These are phyloP conservation scores for Trichoderma citrinoviride DNA, from an alignment of 2,329 filamentous ascomycete genomes.

Conservation along the genomic window DNA sequence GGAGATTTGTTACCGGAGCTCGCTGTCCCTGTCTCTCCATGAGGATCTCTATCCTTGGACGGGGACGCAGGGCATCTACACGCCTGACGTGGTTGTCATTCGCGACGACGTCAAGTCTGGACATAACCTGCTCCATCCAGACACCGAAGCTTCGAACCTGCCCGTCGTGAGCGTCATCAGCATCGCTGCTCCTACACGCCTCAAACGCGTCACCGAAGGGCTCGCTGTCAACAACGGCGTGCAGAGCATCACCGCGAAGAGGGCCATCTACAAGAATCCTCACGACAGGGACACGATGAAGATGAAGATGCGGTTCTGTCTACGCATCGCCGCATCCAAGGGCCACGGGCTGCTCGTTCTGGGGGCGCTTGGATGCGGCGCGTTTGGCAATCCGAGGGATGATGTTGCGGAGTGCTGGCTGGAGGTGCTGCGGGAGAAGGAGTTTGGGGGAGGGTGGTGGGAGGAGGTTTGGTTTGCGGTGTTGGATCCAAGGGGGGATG, in stretches of 20 bases:
- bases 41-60: conserved; percentile 52
- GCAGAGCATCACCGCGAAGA: conserved; percentile 26
- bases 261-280: conserved; percentile 40
- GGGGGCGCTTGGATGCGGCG: conserved; percentile 68
- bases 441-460: conserved; percentile 66
- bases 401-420: conserved; percentile 63
- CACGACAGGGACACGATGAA: conserved; percentile 54
- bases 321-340: conserved; percentile 58
- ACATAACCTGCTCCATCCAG: conserved; percentile 45
- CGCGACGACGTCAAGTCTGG: conserved; percentile 47
- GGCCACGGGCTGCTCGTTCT: conserved; percentile 60
- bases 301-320: conserved; percentile 59
- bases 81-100: conserved; percentile 58
- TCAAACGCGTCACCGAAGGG: conserved; percentile 31
- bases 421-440: conserved; percentile 57
- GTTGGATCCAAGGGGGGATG: conserved; percentile 43
- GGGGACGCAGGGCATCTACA: conserved; percentile 54
- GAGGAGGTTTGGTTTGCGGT: conserved; percentile 63
- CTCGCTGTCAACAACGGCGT: conserved; percentile 23
- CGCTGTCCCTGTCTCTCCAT: conserved; percentile 49
- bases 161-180: conserved; percentile 59
- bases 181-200: conserved; percentile 54
- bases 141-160: conserved; percentile 33
- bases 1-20: conserved; percentile 62
- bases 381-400: conserved; percentile 59